A percentile compares a stretch with the other conserved stretches of the same genome.
phyloP scores from a whole-genome alignment of 345 rosid genomes.

The Aquilaria sinensis region DNA sequence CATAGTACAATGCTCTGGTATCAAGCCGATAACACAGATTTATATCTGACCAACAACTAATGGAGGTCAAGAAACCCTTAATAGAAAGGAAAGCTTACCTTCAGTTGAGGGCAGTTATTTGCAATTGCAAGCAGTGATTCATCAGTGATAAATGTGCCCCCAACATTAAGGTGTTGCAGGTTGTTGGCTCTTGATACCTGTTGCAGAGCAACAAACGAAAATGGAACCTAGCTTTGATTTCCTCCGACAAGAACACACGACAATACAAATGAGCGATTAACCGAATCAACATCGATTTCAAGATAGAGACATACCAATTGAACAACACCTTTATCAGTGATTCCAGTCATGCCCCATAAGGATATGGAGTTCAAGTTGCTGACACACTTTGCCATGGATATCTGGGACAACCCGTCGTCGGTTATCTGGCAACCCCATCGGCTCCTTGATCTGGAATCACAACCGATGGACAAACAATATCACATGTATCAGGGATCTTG shows the following conservation, averaged over 20 bases:
- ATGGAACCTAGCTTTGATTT: too few relatives aligned
- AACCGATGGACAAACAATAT: too few relatives aligned
- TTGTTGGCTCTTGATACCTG: constrained; percentile 71
- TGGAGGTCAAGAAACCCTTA: too few relatives aligned
- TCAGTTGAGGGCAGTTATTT: constrained; percentile 60
- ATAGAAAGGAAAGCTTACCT: constrained; percentile 30
- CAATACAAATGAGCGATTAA: too few relatives aligned
- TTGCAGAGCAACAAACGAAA: not conserved
- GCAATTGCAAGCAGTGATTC: constrained; percentile 76
- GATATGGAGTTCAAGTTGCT: constrained; percentile 69
- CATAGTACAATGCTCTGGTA: constrained; percentile 64
- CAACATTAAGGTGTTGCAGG: constrained; percentile 70
- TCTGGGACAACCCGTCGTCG: constrained; percentile 62
- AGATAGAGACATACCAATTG: constrained; percentile 46
- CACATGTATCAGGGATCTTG: too few relatives aligned
- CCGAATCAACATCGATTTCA: not conserved
- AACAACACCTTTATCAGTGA: constrained; percentile 84
- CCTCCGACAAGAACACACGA: too few relatives aligned
- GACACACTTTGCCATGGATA: constrained; percentile 65
- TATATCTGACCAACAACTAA: too few relatives aligned
- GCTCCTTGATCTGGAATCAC: constrained; percentile 60
- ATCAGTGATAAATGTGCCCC: constrained; percentile 91
- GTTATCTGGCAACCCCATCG: constrained; percentile 94
- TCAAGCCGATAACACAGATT: too few relatives aligned
- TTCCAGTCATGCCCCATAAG: constrained; percentile 83